These are phyloP conservation scores for Entomortierella lignicola DNA, from an alignment of 192 early-diverging fungal genomes.

Conservation along the genomic window DNA sequence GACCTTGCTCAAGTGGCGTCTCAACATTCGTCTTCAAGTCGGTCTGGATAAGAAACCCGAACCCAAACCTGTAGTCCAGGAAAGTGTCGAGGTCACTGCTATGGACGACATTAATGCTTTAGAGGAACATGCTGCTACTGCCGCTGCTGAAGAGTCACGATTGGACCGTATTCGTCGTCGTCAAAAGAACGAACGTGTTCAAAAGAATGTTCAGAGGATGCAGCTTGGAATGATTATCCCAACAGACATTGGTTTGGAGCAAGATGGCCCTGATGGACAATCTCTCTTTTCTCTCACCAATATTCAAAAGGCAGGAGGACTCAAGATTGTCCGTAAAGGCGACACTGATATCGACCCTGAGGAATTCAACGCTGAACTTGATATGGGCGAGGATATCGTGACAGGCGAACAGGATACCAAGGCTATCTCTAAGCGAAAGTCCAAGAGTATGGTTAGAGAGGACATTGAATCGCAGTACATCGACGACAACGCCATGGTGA, in stretches of 20 bases:
- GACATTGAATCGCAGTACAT: slow-evolving; percentile 51
- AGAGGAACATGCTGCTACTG: slow-evolving; percentile 58
- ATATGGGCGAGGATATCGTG: slow-evolving; percentile 60
- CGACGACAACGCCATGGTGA: slow-evolving; percentile 32
- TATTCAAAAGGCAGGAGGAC: slow-evolving; percentile 61
- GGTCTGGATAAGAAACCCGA: slow-evolving; percentile 64
- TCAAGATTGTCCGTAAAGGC: slow-evolving; percentile 65
- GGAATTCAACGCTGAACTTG: slow-evolving; percentile 51
- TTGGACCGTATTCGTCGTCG: slow-evolving; percentile 63
- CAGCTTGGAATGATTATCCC: slow-evolving; percentile 85
- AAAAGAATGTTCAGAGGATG: slow-evolving; percentile 77
- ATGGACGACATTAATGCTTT: slow-evolving; percentile 69
- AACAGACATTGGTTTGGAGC: slow-evolving; percentile 80
- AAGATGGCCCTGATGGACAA: slow-evolving; percentile 62
- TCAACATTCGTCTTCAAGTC: slow-evolving; percentile 71
- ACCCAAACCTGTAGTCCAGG: slow-evolving; percentile 55
- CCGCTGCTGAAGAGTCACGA: slow-evolving; percentile 46
- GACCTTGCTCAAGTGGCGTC: slow-evolving; percentile 89
- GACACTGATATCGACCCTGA: slow-evolving; percentile 61
- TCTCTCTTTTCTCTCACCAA: slow-evolving; percentile 69
- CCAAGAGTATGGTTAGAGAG: slow-evolving; percentile 56
- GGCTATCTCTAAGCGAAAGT: slow-evolving; percentile 64
- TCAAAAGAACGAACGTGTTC: slow-evolving; percentile 75
- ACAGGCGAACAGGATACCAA: slow-evolving; percentile 52
- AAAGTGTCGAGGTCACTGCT: slow-evolving; percentile 52